Percentiles rank a stretch among this genome's conserved stretches.
phyloP scores from a whole-genome alignment of 163 green algal species.

The Scenedesmus sp. region DNA sequence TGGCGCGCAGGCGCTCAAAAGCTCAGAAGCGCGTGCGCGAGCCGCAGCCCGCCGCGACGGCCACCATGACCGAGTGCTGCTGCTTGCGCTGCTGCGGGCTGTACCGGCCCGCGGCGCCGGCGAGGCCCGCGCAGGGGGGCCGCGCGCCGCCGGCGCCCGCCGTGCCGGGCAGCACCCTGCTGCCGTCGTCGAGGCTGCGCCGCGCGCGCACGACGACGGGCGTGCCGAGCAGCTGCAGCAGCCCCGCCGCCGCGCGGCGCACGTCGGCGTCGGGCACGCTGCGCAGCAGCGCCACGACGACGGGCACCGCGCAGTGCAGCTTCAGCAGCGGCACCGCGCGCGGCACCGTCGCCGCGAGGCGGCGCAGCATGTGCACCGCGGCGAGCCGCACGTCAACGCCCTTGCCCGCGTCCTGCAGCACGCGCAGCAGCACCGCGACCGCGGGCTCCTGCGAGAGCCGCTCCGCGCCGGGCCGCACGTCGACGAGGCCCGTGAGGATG shows the following conservation, averaged over 20 bases:
- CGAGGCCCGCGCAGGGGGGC: too few species aligned
- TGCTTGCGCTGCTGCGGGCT: too few species aligned
- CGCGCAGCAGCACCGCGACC: not conserved
- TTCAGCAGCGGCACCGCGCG: not conserved
- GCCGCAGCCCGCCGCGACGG: too few species aligned
- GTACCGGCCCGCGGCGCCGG: too few species aligned
- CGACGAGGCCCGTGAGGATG: slow-evolving; percentile 13
- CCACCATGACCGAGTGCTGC: too few species aligned
- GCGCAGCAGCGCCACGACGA: slow-evolving; percentile 1
- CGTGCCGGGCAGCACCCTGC: too few species aligned
- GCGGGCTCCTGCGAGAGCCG: slow-evolving; percentile 21
- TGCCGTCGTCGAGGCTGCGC: not conserved
- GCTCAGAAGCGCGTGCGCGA: too few species aligned
- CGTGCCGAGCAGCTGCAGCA: slow-evolving; percentile 34
- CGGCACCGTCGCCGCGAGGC: not conserved
- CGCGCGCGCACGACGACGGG: not conserved
- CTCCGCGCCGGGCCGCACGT: not conserved
- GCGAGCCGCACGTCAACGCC: slow-evolving; percentile 35
- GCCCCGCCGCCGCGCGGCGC: slow-evolving; percentile 3
- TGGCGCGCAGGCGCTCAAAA: too few species aligned
- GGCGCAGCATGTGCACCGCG: slow-evolving; percentile 30
- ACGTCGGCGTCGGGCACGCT: slow-evolving; percentile 14
- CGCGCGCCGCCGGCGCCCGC: too few species aligned
- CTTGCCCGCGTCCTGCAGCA: not conserved
- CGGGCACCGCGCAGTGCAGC: not conserved